A percentile compares a stretch with the other conserved stretches of the same genome.
Evolutionary conservation across 2,329 filamentous ascomycete genomes (phyloP).

Genomic region (Fusarium redolens): DNA sequence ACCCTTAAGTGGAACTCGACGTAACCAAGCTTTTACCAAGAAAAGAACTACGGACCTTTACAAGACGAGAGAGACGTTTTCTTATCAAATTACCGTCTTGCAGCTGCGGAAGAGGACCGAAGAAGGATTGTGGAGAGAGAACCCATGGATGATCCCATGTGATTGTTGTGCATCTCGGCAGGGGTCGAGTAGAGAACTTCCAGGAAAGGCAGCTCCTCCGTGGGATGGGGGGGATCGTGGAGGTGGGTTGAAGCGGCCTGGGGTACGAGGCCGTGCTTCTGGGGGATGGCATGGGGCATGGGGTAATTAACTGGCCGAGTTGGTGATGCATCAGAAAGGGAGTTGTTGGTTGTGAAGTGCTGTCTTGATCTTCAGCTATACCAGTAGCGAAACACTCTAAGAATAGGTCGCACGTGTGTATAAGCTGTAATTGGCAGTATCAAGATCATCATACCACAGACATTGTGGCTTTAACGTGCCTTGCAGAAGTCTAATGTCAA

Average conservation of each 20-base stretch:
- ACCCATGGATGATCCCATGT: constrained; percentile 18
- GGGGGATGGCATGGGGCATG: background rate
- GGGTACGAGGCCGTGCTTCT: background rate
- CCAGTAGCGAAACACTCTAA: background rate
- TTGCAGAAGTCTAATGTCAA: constrained; percentile 7
- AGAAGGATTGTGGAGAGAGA: constrained; percentile 1
- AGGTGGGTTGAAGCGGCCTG: constrained; percentile 22
- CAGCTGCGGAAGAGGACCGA: background rate
- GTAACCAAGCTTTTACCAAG: constrained; percentile 15
- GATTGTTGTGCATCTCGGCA: constrained; percentile 14
- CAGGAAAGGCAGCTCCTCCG: constrained; percentile 35
- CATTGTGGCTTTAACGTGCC: constrained; percentile 16
- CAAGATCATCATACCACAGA: background rate
- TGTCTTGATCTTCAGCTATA: background rate
- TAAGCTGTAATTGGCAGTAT: background rate
- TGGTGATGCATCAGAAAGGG: background rate
- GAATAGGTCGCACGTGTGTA: background rate
- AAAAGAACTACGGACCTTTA: background rate
- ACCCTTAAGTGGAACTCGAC: constrained; percentile 1
- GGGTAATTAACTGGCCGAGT: background rate
- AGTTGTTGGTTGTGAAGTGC: background rate
- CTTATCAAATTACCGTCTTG: constrained; percentile 33
- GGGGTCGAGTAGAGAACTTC: constrained; percentile 22
- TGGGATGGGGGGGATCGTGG: constrained; percentile 20
- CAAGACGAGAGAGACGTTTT: constrained; percentile 3